Base-by-base conservation (phyloP, 1,284 basidiomycete species). In the Rhodotorula sp. region DNA sequence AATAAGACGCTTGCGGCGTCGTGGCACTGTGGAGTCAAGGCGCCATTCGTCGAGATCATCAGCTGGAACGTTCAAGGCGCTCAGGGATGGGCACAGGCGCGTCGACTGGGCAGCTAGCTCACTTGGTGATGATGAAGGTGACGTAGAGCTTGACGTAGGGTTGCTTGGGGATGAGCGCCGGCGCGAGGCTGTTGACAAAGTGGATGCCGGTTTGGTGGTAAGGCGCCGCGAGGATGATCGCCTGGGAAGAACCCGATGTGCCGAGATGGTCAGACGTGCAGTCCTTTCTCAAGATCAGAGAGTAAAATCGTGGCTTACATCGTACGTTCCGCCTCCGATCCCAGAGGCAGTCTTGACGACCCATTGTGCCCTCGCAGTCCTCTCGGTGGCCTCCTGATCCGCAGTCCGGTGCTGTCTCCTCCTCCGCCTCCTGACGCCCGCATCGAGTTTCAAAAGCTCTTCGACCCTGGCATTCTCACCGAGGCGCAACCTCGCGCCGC, bases 61-160 rank as follows among this genome's bases (percentile, higher is more conserved):
- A 34, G 28, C 5, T 23, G 21, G 21, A 16, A n/a, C 15, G 21
- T 7, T 10, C 38, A 12, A 7, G 38, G 8, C 38, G 38, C 10
- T 43, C 38, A 43, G 38, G 10, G 10, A 2, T 43, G 38, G 10
- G 12, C 38, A 43, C 38, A 43, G 38, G 38, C 38, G 10, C 38
- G 38, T 38, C 34, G 10, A 43, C 38, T 2, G 38, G 38, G 38
- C 52, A 54, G 52, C 6, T n/a, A 10, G 47, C 66, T 19, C 5
- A 62, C 66, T 87, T 89, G 1, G 95, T 98, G 19, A 89, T 86
- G 60, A 98, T 83, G 23, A 95, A 85, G 12, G 95, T 97, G 62
- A 97, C 93, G 79, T 97, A 91, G 6, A 98, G 86, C 71, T 85
- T 86, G 45, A 94, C 86, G 79, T 95, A 97, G 19, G 87, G 86